Evolutionary conservation across 495 filamentous ascomycete species (phyloP).

Genomic region (Penicillium bovifimosum): DNA sequence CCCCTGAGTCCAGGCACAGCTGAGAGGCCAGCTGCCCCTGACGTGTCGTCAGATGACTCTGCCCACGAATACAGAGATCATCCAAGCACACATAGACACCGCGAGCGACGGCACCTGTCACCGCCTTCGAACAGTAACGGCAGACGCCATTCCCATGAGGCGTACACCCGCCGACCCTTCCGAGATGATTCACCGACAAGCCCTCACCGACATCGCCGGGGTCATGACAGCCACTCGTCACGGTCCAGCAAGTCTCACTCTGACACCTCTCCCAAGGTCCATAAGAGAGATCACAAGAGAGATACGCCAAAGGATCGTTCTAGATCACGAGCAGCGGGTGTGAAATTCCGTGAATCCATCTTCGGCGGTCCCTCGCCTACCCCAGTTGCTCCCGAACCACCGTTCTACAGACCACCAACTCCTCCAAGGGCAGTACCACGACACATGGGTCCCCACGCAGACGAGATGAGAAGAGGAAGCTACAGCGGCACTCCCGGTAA

Average conservation of each 20-base stretch:
- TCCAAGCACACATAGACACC: conserved; percentile 13
- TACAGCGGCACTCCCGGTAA: conserved; percentile 20
- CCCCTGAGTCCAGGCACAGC: conserved; percentile 21
- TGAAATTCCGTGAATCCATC: conserved; percentile 30
- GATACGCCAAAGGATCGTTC: conserved; percentile 21
- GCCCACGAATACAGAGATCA: conserved; percentile 12
- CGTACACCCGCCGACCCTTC: conserved; percentile 31
- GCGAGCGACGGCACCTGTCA: conserved; percentile 25
- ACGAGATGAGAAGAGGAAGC: conserved; percentile 21
- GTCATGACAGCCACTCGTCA: conserved; percentile 13
- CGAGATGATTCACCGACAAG: conserved; percentile 29
- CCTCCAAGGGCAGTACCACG: conserved; percentile 19
- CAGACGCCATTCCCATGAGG: conserved; percentile 43
- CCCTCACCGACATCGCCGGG: conserved; percentile 12
- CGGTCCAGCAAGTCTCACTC: conserved; percentile 16
- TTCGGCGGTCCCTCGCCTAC: conserved; percentile 23
- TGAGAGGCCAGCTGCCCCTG: conserved; percentile 18
- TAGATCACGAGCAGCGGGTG: conserved; percentile 18
- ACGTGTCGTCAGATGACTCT: conserved; percentile 26
- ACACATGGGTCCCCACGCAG: conserved; percentile 14
- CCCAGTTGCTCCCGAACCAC: conserved; percentile 21
- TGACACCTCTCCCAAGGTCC: conserved; percentile 8
- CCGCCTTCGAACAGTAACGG: conserved; percentile 24
- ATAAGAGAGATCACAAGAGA: background rate
- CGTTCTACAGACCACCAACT: conserved; percentile 17